Evolutionary conservation across 225 moss, liverwort and hornwort species (phyloP).

Genomic region (Thuidium tamariscinum): DNA sequence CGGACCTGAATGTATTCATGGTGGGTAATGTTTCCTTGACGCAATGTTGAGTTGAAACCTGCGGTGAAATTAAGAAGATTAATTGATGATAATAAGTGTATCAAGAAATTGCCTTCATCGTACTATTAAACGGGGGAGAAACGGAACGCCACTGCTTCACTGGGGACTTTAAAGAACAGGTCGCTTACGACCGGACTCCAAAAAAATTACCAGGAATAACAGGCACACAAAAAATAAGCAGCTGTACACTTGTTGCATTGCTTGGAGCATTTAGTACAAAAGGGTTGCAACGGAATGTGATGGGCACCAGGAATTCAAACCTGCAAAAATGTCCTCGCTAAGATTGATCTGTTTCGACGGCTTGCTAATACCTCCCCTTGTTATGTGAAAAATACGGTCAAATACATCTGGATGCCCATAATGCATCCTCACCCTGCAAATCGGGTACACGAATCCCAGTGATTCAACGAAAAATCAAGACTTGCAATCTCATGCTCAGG

Average conservation of each 20-base stretch:
- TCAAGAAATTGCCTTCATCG: background rate
- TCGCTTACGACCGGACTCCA: background rate
- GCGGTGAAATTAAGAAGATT: background rate
- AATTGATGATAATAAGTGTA: background rate
- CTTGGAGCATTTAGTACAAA: background rate
- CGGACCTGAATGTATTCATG: slow-evolving; percentile 61
- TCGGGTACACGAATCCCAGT: background rate
- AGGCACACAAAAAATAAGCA: background rate
- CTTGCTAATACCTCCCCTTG: slow-evolving; percentile 54
- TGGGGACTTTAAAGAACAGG: background rate
- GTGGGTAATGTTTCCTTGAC: slow-evolving; percentile 51
- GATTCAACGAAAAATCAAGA: background rate
- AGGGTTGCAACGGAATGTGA: background rate
- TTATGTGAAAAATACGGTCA: slow-evolving; percentile 46
- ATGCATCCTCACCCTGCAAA: slow-evolving; percentile 60
- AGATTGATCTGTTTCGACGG: slow-evolving; percentile 53
- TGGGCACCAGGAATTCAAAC: slow-evolving; percentile 1
- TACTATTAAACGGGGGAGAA: background rate
- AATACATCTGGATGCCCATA: slow-evolving; percentile 57
- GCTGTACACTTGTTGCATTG: background rate
- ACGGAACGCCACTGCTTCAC: background rate
- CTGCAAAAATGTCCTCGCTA: slow-evolving; percentile 45
- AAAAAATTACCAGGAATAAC: background rate
- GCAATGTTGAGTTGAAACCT: slow-evolving; percentile 55
- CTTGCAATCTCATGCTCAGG: background rate